Base-by-base conservation (phyloP, 2,329 filamentous ascomycete species). In the Trichoderma sp. region DNA sequence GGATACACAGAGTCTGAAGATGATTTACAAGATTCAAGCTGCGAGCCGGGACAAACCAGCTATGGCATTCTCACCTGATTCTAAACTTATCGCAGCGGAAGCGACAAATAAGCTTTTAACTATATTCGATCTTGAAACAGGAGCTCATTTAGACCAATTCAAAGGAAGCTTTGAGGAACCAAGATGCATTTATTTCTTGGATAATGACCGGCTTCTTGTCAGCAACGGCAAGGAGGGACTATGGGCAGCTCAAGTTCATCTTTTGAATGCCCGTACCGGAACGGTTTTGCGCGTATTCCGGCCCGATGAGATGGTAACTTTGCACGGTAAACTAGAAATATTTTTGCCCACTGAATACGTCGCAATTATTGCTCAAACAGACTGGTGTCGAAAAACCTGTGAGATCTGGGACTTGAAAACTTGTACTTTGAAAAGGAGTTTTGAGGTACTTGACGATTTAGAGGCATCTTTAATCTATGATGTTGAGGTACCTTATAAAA, bases 221-320 rank as follows among this genome's bases (percentile, higher is more conserved):
- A 13, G 5, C 4, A 5, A 11, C 10, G 4, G 2, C 33, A 3
- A 3, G 11, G 3, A 0, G 33, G 3, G 33, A 14, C 13, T 3
- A 10, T 0, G 1, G 11, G 1, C 10, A 35, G 11, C 16, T 8
- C 40, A 19, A 19, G n/a, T 43, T 3, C 16, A 7, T 6, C 40
- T 43, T 43, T 43, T 43, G 16, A 16, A 43, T 19, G 40, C 6
- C 40, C 40, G 6, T n/a, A 43, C 16, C 2, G 40, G 16, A 19
- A n/a, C 16, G 19, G 6, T 43, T 43, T 19, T 19, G n/a, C n/a
- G n/a, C n/a, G n/a, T n/a, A n/a, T n/a, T n/a, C n/a, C n/a, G n/a
- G n/a, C n/a, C n/a, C n/a, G n/a, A n/a, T n/a, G n/a, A n/a, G n/a
- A n/a, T n/a, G n/a, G n/a, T n/a, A n/a, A n/a, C n/a, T n/a, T n/a